These are phyloP conservation scores for Dactylonectria estremocensis DNA, from an alignment of 2,329 filamentous ascomycete genomes.

Conservation along the genomic window DNA sequence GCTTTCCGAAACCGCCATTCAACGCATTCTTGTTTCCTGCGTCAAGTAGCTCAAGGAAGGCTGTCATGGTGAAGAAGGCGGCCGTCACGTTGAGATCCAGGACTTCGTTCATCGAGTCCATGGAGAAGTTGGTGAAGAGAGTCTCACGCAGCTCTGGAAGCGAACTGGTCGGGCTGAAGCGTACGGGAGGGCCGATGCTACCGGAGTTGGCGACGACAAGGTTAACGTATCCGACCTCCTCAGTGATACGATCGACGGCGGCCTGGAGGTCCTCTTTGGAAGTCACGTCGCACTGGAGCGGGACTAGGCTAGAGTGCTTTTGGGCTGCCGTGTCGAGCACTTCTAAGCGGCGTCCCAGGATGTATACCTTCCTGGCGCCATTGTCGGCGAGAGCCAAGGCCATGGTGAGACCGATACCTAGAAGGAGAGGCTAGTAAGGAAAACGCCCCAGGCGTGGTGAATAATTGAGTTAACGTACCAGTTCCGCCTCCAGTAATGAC, in stretches of 20 bases:
- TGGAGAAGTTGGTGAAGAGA: slow-evolving; percentile 65
- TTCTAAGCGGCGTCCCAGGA: slow-evolving; percentile 66
- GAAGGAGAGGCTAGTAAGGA: neutral
- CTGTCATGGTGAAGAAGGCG: slow-evolving; percentile 80
- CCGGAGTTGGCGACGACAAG: slow-evolving; percentile 79
- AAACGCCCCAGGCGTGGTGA: too few species aligned
- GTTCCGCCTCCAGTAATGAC: slow-evolving; percentile 24
- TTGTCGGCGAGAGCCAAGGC: slow-evolving; percentile 67
- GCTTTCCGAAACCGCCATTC: slow-evolving; percentile 18
- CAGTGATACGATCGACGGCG: slow-evolving; percentile 69
- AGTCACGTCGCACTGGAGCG: slow-evolving; percentile 62
- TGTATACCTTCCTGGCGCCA: slow-evolving; percentile 68
- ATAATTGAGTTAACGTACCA: neutral
- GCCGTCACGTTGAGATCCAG: slow-evolving; percentile 79
- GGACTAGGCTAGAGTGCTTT: slow-evolving; percentile 55
- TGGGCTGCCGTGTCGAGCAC: slow-evolving; percentile 63
- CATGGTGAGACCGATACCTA: slow-evolving; percentile 66
- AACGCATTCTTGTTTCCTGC: slow-evolving; percentile 68
- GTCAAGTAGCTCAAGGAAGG: slow-evolving; percentile 77
- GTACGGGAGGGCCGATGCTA: slow-evolving; percentile 70
- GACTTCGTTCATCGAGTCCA: slow-evolving; percentile 74
- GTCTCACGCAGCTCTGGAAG: slow-evolving; percentile 57
- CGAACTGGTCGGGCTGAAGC: slow-evolving; percentile 40
- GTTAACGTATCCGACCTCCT: slow-evolving; percentile 74
- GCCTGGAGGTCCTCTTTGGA: slow-evolving; percentile 67